Conservation (phyloP, 139 green algal species). For the Micromonas commoda region DNA sequence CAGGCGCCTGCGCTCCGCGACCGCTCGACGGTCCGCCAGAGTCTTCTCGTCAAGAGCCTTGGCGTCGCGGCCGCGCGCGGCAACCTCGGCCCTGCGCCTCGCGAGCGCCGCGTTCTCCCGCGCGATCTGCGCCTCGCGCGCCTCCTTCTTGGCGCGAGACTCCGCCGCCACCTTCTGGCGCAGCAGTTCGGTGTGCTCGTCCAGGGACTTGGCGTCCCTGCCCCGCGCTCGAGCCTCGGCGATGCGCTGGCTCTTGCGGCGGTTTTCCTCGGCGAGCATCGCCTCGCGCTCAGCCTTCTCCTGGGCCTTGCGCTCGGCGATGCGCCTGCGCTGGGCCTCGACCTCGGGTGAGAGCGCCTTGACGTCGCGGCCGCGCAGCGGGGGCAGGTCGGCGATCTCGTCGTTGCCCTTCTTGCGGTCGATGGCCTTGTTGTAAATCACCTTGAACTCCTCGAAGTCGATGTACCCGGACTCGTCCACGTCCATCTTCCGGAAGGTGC, state of each 20-base stretch:
- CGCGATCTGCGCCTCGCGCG: neutral
- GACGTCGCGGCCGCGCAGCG: neutral
- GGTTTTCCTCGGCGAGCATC: neutral
- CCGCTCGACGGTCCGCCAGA: too few species aligned
- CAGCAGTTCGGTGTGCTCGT: too few species aligned
- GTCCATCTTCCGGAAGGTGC: neutral
- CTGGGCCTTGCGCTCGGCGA: too few species aligned
- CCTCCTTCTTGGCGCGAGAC: neutral
- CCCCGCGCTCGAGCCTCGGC: too few species aligned
- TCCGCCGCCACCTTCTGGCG: neutral
- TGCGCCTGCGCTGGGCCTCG: too few species aligned
- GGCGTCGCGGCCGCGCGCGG: neutral
- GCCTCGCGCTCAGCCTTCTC: too few species aligned
- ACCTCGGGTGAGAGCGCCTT: neutral
- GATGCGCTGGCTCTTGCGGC: neutral
- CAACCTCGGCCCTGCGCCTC: neutral
- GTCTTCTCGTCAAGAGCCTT: neutral
- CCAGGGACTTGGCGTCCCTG: too few species aligned
- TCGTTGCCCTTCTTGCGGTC: too few species aligned
- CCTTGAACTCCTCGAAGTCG: neutral
- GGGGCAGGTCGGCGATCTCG: too few species aligned
- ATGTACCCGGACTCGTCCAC: neutral
- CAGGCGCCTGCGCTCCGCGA: neutral
- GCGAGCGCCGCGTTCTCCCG: neutral
- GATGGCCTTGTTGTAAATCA: too few species aligned